Conservation (phyloP, 2,329 filamentous ascomycete species). For the Lasiodiplodia sp. region DNA sequence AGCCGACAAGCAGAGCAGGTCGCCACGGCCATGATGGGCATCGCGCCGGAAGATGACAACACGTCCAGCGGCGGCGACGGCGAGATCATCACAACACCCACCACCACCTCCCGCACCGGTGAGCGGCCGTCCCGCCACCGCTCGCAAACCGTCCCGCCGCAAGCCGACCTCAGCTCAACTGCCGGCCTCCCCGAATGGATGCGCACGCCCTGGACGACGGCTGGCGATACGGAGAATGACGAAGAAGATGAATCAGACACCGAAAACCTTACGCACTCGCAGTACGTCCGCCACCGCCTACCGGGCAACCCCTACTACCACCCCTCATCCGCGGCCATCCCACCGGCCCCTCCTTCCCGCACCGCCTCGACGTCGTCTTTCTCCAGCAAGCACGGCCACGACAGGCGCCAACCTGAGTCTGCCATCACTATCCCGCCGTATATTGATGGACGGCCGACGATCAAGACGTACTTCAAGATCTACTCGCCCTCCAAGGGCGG, state of each 20-base stretch:
- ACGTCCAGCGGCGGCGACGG: slow-evolving; percentile 56
- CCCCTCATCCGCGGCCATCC: background rate
- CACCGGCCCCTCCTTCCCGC: background rate
- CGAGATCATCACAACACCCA: slow-evolving; percentile 38
- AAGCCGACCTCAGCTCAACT: background rate
- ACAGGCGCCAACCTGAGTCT: background rate
- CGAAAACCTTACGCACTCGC: background rate
- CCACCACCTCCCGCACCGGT: slow-evolving; percentile 24
- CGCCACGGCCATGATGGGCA: slow-evolving; percentile 28
- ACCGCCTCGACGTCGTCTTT: background rate
- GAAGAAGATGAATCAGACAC: background rate
- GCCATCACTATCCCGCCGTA: slow-evolving; percentile 56
- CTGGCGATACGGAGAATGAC: background rate
- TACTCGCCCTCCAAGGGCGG: slow-evolving; percentile 67
- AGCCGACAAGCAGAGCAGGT: slow-evolving; percentile 37
- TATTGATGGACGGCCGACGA: slow-evolving; percentile 62
- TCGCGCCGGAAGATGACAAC: slow-evolving; percentile 44
- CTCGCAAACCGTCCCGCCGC: background rate
- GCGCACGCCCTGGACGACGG: slow-evolving; percentile 2
- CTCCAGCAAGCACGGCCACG: slow-evolving; percentile 16
- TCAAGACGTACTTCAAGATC: slow-evolving; percentile 69
- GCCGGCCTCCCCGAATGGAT: slow-evolving; percentile 20
- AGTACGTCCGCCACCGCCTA: slow-evolving; percentile 7
- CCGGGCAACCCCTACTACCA: slow-evolving; percentile 11
- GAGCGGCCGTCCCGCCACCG: slow-evolving; percentile 1